Conservation (phyloP, 768 basidiomycete genomes). For the Hericium erinaceus region DNA sequence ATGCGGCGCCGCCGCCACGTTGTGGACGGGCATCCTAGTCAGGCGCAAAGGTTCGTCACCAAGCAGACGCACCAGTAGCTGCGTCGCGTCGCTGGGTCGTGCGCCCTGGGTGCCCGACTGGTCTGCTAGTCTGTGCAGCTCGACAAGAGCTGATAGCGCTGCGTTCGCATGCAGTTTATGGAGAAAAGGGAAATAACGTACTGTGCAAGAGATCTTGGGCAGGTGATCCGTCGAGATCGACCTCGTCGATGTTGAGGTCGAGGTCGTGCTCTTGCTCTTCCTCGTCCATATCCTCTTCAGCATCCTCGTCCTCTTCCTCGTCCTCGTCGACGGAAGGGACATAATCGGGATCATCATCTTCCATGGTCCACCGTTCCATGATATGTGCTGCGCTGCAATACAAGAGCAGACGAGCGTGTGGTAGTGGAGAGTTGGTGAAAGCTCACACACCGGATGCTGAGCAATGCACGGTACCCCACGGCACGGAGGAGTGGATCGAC, state of each 20-base stretch:
- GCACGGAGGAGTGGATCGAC: background rate
- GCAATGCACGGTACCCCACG: background rate
- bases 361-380: constrained; percentile 12
- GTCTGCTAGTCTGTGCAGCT: constrained; percentile 15
- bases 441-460: background rate
- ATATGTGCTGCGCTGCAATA: no score
- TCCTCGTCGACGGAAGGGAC: constrained; percentile 20
- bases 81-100: no score
- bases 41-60: constrained; percentile 3
- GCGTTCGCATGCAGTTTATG: no score
- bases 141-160: constrained; percentile 17
- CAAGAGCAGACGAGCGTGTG: no score
- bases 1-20: background rate
- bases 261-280: constrained; percentile 4
- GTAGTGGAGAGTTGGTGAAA: no score
- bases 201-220: no score
- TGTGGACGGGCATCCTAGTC: background rate
- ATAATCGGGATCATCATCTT: constrained; percentile 27
- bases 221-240: background rate
- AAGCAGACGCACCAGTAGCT: background rate
- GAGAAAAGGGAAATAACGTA: no score
- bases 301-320: constrained; percentile 20
- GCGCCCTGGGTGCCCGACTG: background rate
- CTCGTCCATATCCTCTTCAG: constrained; percentile 3
- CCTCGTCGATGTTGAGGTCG: background rate